Evolutionary conservation across 345 rosid species (phyloP), one percentile per base, ranked within the genome.

Genomic region (Litchi chinensis): DNA sequence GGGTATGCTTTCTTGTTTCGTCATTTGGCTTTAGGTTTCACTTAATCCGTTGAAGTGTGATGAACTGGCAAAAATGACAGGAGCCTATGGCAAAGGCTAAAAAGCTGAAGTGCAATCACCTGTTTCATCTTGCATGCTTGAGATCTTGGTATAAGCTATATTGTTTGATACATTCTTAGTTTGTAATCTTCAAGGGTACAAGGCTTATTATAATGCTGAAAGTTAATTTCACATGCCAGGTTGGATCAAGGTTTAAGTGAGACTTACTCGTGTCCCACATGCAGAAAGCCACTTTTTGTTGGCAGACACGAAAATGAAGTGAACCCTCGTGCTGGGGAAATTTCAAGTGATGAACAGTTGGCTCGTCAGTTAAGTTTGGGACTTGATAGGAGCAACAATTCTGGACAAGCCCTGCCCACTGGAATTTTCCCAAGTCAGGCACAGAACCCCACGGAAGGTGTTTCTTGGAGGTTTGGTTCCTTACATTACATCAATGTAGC

Each of bases 81-180:
- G 99, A 96, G 89, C 95, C 99, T 77, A 96, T 96, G 99, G 98
- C 94, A 59, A 96, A 92, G 89, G 98, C 98, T 68, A 96, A 96
- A 89, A 93, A 79, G 90, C 92, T 96, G 60, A 84, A 87, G 79
- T 96, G 99, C 89, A 91, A 83, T 82, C 99, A 96, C 82, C 94
- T 96, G 76, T 94, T 94, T 70, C 99, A 96, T 89, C 98, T 96
- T 79, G 93, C 91, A 77, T 96, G 98, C 90, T 89, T 96, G 90
- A 91, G 97, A 91, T 96, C 99, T 80, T 96, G 98, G 99, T 96
- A 91, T 50, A 82, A 39, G 28, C 67, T 32, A 48, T 71, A 74
- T 79, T 76, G 28, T 39, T 8, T 71, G 22, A 62, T 18, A 71
- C 71, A 64, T 24, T 21, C 70, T 79, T 26, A 54, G 80, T 37